These are phyloP conservation scores for Solanum medicagineum DNA, from an alignment of 257 asterid genomes.

Conservation along the genomic window DNA sequence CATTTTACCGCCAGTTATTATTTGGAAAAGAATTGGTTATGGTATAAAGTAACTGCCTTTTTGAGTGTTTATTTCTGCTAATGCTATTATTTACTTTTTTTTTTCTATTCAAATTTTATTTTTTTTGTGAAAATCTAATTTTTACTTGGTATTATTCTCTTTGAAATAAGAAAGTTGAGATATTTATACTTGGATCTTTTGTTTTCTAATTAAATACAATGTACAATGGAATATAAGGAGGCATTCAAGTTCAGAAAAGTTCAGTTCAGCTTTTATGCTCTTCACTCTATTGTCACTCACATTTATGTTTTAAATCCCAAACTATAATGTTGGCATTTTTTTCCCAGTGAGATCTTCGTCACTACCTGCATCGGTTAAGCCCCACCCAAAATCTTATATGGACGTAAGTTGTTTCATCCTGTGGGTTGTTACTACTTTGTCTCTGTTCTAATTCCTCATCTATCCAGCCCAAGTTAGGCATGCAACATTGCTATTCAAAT, in stretches of 20 bases:
- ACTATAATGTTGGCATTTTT: background rate
- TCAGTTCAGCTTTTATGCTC: background rate
- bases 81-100: background rate
- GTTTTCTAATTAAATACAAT: background rate
- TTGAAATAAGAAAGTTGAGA: background rate
- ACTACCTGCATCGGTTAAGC: conserved; percentile 47
- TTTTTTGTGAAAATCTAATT: background rate
- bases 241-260: background rate
- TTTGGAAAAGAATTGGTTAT: background rate
- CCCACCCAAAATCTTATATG: conserved; percentile 73
- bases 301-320: background rate
- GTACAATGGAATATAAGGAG: background rate
- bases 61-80: background rate
- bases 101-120: background rate
- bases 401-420: conserved; percentile 37
- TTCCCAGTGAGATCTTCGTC: conserved; percentile 57
- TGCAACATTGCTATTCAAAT: background rate
- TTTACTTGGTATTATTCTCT: background rate
- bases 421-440: background rate
- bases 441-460: background rate
- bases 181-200: background rate
- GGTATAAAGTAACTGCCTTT: background rate
- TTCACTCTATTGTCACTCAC: background rate
- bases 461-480: background rate
- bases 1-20: background rate